Conservation (phyloP, 441 rosid genomes). For the Eruca vesicaria region DNA sequence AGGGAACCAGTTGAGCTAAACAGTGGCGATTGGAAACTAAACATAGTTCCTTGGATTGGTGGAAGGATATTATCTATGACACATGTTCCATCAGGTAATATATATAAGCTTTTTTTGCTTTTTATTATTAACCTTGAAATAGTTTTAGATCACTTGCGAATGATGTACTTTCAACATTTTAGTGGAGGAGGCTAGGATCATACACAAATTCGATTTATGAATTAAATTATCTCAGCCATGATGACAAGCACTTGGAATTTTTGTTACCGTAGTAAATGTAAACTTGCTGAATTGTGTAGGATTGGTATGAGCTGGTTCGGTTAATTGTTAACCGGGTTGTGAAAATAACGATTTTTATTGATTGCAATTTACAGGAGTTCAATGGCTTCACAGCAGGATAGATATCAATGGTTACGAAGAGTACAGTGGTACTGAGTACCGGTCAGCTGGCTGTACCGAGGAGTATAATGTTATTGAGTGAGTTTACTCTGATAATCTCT, state of each 20-base stretch:
- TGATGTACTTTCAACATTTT: background rate
- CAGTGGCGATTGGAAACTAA: slow-evolving; percentile 70
- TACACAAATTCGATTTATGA: background rate
- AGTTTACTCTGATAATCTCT: slow-evolving; percentile 26
- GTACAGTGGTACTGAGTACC: slow-evolving; percentile 84
- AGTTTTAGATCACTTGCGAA: background rate
- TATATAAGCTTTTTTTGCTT: background rate
- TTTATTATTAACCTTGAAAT: background rate
- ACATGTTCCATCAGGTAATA: slow-evolving; percentile 84
- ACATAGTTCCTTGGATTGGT: slow-evolving; percentile 93
- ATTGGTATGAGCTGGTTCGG: background rate
- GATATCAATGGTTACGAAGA: slow-evolving; percentile 89
- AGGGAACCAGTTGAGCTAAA: slow-evolving; percentile 59
- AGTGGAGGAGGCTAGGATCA: background rate
- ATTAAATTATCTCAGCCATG: background rate
- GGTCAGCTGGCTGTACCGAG: slow-evolving; percentile 90
- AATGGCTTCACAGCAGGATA: slow-evolving; percentile 90
- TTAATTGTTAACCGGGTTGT: background rate
- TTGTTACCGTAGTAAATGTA: background rate
- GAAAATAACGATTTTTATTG: background rate
- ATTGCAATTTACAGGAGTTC: slow-evolving; percentile 54
- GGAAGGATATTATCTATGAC: slow-evolving; percentile 93
- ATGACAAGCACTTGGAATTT: background rate
- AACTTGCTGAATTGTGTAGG: background rate
- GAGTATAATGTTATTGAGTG: slow-evolving; percentile 76